Evolutionary conservation across 2,329 filamentous ascomycete species (phyloP), one percentile per base, ranked within the genome.

Genomic region (Lojkania enalia): DNA sequence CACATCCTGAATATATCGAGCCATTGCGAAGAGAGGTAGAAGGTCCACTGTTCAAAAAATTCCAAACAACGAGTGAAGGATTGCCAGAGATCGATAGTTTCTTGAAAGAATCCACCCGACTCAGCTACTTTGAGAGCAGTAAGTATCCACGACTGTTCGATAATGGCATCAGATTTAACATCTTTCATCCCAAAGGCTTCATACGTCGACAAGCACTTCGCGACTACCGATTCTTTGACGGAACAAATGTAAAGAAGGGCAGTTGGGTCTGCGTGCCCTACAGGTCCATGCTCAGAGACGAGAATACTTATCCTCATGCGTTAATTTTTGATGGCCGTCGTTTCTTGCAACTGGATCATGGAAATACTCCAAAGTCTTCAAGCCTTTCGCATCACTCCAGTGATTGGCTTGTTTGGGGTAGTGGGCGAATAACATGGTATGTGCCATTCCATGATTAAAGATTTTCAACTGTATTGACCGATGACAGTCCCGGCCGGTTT

Each of bases 221-320:
- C 7, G 39, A 52, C 27, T 49, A 54, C 27, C 42, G 36, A 4
- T 51, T 59, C 21, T 46, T 31, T 2, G 54, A 61, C 40, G 57
- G 57, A 12, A 39, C 45, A 2, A 43, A 41, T 18, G 37, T 60
- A 3, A 42, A 42, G 14, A 45, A 42, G 11, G 57, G 53, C 7
- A 41, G 38, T 14, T 44, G 50, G 48, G 39, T 55, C 19, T 44
- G 42, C 20, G 44, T 52, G n/a, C 46, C 53, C 15, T 31, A 39
- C 9, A 31, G 38, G 11, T 35, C 46, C 7, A 39, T 44, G 21
- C 43, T 48, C n/a, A 27, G 42, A 13, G 55, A 57, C 33, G 32
- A 41, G 1, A 25, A 31, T 18, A n/a, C 35, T 30, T 54, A 35
- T 33, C 29, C 42, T 12, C 32, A 55, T 13, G 39, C 53, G 0